Percentiles rank a stretch among this genome's conserved stretches.
Evolutionary conservation across 306 rosid species (phyloP).

Genomic region (Quercus agrifolia): DNA sequence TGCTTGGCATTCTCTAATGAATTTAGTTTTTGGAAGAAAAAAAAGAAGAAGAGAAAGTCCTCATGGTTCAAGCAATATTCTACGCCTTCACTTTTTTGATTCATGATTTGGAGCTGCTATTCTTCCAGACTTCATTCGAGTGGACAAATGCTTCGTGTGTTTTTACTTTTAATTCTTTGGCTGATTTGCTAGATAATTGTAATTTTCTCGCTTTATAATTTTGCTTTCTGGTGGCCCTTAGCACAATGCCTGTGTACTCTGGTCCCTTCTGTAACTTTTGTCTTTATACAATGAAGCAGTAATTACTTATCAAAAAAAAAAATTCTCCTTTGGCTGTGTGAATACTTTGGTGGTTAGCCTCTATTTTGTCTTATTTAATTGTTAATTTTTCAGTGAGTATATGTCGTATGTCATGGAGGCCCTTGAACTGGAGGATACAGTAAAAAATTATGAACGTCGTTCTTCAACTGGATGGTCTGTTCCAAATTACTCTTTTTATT

Average conservation of each 20-base stretch:
- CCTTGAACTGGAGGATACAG: conserved; percentile 79
- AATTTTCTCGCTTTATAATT: too few relatives aligned
- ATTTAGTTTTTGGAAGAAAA: background rate
- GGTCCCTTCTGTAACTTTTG: too few relatives aligned
- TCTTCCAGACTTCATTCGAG: too few relatives aligned
- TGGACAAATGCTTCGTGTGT: too few relatives aligned
- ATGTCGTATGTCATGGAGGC: conserved; percentile 79
- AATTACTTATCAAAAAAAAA: too few relatives aligned
- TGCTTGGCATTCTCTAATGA: background rate
- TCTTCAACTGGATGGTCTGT: conserved; percentile 87
- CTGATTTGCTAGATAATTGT: too few relatives aligned
- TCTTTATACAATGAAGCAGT: too few relatives aligned
- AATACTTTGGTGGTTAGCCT: conserved; percentile 17
- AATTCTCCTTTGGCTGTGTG: conserved; percentile 9
- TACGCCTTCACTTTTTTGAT: background rate
- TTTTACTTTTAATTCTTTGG: too few relatives aligned
- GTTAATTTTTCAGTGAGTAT: conserved; percentile 72
- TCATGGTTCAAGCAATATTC: background rate
- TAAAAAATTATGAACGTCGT: conserved; percentile 73
- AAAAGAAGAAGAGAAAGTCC: background rate
- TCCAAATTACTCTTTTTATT: conserved; percentile 11
- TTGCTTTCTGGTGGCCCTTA: too few relatives aligned
- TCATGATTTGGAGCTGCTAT: background rate
- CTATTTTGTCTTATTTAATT: conserved; percentile 11
- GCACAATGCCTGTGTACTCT: too few relatives aligned